phyloP scores from a whole-genome alignment of 345 rosid species.

The Salix dunnii region DNA sequence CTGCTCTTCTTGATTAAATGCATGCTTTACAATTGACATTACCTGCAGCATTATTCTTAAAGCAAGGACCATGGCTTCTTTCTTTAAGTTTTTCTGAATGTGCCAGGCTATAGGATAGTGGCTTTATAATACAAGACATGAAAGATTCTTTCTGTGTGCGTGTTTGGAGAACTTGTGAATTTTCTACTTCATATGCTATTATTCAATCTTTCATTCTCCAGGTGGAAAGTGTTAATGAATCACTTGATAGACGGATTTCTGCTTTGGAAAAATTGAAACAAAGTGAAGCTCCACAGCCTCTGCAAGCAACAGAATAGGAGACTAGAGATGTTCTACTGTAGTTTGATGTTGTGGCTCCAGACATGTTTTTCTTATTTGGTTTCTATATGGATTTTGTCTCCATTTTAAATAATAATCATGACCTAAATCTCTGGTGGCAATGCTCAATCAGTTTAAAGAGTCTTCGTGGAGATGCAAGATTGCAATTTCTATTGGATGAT shows the following conservation, averaged over 20 bases:
- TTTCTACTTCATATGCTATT: neutral
- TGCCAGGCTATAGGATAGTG: neutral
- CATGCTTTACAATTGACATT: neutral
- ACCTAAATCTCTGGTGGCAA: neutral
- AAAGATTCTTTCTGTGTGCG: neutral
- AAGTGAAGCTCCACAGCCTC: constrained; percentile 56
- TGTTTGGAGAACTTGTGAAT: neutral
- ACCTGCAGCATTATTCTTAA: neutral
- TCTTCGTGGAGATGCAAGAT: neutral
- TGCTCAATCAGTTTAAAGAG: constrained; percentile 8
- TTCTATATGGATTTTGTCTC: constrained; percentile 1
- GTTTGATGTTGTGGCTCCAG: neutral
- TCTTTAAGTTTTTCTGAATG: too few relatives aligned
- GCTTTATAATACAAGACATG: neutral
- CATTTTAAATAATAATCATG: constrained; percentile 17
- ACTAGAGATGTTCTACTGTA: constrained; percentile 5
- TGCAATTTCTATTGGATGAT: neutral
- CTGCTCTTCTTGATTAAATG: neutral
- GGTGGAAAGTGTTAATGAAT: constrained; percentile 64
- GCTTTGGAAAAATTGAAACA: constrained; percentile 73
- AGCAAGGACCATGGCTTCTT: neutral
- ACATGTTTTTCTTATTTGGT: constrained; percentile 6
- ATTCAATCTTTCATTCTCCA: constrained; percentile 11
- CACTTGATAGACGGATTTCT: constrained; percentile 71
- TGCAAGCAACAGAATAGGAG: constrained; percentile 56